A percentile compares a stretch with the other conserved stretches of the same genome.
Conservation (phyloP, 257 asterid species). For the Prunella vulgaris region DNA sequence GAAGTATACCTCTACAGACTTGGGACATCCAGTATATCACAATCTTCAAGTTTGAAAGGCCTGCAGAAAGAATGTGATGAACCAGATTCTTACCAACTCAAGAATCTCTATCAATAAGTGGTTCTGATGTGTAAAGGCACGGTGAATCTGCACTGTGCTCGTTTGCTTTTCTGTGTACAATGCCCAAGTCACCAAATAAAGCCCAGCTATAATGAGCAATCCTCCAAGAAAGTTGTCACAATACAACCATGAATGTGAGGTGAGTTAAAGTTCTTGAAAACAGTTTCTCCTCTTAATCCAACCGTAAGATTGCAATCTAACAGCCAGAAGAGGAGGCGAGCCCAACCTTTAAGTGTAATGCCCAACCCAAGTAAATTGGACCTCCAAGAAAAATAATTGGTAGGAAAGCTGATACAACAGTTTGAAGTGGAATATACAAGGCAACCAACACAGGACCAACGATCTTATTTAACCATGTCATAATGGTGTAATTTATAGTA, state of each 20-base stretch:
- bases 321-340: neutral
- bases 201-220: slow-evolving; percentile 69
- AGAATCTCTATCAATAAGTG: slow-evolving; percentile 22
- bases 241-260: neutral
- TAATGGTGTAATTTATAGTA: slow-evolving; percentile 72
- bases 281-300: neutral
- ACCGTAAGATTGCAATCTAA: neutral
- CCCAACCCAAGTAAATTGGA: slow-evolving; percentile 95
- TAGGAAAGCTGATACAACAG: slow-evolving; percentile 80
- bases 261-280: neutral
- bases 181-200: slow-evolving; percentile 94
- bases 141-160: neutral
- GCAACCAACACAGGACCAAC: slow-evolving; percentile 93
- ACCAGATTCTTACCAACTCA: neutral
- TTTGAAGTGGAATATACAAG: slow-evolving; percentile 85
- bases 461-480: slow-evolving; percentile 84
- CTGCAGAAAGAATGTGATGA: neutral
- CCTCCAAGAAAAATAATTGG: slow-evolving; percentile 86
- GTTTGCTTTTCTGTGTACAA: slow-evolving; percentile 48
- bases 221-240: slow-evolving; percentile 82
- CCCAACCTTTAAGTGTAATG: neutral
- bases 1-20: neutral
- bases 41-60: neutral
- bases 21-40: neutral
- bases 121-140: slow-evolving; percentile 36